These are phyloP conservation scores for Jimgerdemannia flammicorona DNA, from an alignment of 192 early-diverging fungal genomes.

Conservation along the genomic window DNA sequence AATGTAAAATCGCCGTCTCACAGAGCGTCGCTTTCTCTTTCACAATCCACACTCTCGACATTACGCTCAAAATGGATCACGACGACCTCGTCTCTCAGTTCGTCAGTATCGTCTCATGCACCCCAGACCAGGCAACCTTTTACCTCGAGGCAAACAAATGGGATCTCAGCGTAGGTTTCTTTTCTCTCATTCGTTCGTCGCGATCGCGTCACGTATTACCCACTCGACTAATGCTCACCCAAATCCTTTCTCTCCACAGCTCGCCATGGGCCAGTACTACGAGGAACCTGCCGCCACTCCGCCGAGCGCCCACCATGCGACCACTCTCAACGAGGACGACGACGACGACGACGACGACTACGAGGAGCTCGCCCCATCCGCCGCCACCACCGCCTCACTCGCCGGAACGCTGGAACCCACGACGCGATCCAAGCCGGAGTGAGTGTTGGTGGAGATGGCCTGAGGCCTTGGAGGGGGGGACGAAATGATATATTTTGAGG, in stretches of 20 bases:
- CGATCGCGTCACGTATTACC: not conserved
- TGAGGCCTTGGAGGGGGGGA: not conserved
- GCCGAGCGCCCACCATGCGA: conserved; percentile 5
- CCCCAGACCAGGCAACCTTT: conserved; percentile 60
- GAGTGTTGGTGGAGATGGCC: too few species aligned
- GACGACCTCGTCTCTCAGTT: conserved; percentile 56
- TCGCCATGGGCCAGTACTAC: conserved; percentile 66
- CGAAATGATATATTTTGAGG: too few species aligned
- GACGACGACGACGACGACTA: conserved; percentile 34
- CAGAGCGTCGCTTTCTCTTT: not conserved
- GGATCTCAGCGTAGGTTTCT: conserved; percentile 64
- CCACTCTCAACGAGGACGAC: conserved; percentile 17
- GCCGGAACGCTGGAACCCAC: not conserved
- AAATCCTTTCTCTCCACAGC: conserved; percentile 25
- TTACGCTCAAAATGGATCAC: conserved; percentile 18
- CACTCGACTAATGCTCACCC: not conserved
- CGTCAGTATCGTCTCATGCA: conserved; percentile 47
- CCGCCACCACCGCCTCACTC: not conserved
- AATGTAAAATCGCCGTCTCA: not conserved
- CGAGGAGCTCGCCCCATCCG: not conserved
- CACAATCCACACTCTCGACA: not conserved
- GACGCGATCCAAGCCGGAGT: not conserved
- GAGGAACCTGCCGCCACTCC: conserved; percentile 31
- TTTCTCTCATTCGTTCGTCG: not conserved
- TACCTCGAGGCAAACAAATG: conserved; percentile 75